These are phyloP conservation scores for Fusarium protoensiforme DNA, from an alignment of 2,329 filamentous ascomycete genomes.

Conservation along the genomic window DNA sequence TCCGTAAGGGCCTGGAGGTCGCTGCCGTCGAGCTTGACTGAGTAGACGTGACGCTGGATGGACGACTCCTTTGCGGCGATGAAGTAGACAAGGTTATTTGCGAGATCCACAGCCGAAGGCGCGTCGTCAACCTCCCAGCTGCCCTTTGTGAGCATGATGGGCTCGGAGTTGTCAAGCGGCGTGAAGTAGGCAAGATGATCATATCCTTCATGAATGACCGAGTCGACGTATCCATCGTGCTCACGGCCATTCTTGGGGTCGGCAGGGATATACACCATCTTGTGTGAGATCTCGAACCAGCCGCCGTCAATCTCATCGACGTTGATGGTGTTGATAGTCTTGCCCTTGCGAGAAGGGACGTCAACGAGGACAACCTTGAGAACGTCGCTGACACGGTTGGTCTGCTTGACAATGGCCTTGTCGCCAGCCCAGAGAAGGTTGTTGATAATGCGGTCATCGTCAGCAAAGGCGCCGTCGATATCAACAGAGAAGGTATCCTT, in stretches of 20 bases:
- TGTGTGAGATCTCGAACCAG: constrained; percentile 95
- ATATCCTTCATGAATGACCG: constrained; percentile 84
- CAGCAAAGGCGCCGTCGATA: constrained; percentile 79
- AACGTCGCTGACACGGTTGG: constrained; percentile 93
- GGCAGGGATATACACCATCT: constrained; percentile 86
- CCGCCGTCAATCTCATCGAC: constrained; percentile 89
- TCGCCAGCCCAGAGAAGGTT: constrained; percentile 91
- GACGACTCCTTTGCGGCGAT: constrained; percentile 86
- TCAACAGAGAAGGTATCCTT: constrained; percentile 83
- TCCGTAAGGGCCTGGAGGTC: constrained; percentile 80
- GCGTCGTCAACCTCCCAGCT: constrained; percentile 92
- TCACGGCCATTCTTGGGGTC: constrained; percentile 80
- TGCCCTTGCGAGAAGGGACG: constrained; percentile 76
- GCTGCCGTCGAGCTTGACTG: constrained; percentile 84
- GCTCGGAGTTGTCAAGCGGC: constrained; percentile 84
- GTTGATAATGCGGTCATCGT: constrained; percentile 89
- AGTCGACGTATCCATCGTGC: constrained; percentile 93
- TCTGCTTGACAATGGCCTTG: constrained; percentile 88
- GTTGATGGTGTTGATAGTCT: constrained; percentile 82
- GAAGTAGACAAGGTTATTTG: constrained; percentile 91
- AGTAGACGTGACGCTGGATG: constrained; percentile 92
- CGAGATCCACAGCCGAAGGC: constrained; percentile 85
- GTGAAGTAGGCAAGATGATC: constrained; percentile 95
- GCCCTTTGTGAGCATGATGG: constrained; percentile 86
- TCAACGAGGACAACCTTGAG: constrained; percentile 90